These are phyloP conservation scores for Helicostylum pulchrum DNA, from an alignment of 192 early-diverging fungal genomes.

Conservation along the genomic window DNA sequence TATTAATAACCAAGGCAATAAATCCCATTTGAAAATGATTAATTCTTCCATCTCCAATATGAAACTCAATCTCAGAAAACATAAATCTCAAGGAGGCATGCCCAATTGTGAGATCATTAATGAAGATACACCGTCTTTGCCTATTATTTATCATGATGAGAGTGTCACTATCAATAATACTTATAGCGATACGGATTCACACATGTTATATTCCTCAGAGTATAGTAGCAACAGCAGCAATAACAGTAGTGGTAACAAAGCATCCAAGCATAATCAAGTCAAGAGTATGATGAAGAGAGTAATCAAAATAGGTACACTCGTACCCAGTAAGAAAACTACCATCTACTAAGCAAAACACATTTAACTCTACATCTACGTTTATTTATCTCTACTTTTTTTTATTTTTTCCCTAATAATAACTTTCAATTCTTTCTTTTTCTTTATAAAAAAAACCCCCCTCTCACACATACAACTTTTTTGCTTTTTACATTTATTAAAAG, in stretches of 20 bases:
- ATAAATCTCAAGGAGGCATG: constrained; percentile 4
- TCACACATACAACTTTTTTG: too few species aligned
- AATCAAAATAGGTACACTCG: constrained; percentile 12
- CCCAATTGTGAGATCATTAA: neutral
- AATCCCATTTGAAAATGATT: constrained; percentile 13
- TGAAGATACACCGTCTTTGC: neutral
- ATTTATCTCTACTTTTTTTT: too few species aligned
- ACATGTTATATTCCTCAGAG: too few species aligned
- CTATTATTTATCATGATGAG: neutral
- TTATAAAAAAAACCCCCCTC: too few species aligned
- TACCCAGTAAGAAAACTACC: neutral
- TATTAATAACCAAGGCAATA: neutral
- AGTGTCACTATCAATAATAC: neutral
- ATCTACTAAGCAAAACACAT: too few species aligned
- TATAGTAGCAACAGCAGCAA: too few species aligned
- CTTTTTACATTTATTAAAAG: too few species aligned
- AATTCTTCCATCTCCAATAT: constrained; percentile 11
- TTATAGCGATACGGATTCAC: neutral
- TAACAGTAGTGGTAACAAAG: neutral
- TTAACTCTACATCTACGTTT: too few species aligned
- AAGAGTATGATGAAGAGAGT: constrained; percentile 18
- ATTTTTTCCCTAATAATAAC: too few species aligned
- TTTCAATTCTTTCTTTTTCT: too few species aligned
- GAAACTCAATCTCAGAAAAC: constrained; percentile 10
- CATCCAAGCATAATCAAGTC: constrained; percentile 1